Conservation (phyloP, 495 filamentous ascomycete species). For the Diplogelasinospora grovesii region DNA sequence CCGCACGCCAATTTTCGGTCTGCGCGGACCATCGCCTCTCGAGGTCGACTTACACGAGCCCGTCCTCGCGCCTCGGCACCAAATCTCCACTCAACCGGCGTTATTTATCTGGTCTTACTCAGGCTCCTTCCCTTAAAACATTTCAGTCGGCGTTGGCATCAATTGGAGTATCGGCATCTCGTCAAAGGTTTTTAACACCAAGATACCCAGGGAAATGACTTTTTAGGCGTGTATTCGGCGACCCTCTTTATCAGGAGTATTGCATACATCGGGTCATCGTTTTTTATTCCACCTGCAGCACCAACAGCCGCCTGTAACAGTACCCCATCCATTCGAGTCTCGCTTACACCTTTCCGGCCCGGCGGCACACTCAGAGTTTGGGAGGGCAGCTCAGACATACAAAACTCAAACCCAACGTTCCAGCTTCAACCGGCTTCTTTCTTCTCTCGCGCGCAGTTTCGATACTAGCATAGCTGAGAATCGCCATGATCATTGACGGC, state of each 20-base stretch:
- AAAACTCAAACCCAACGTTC: not conserved
- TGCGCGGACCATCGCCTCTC: slow-evolving; percentile 1
- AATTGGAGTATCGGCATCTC: slow-evolving; percentile 22
- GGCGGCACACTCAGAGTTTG: too few species aligned
- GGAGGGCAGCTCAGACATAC: too few species aligned
- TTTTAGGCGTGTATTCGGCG: slow-evolving; percentile 19
- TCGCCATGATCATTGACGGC: slow-evolving; percentile 72
- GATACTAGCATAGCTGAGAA: not conserved
- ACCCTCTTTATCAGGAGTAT: slow-evolving; percentile 18
- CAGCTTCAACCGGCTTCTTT: not conserved
- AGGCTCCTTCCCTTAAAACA: slow-evolving; percentile 3
- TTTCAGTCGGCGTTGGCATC: slow-evolving; percentile 13
- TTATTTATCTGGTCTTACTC: slow-evolving; percentile 25
- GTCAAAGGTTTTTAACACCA: slow-evolving; percentile 15
- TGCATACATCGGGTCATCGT: slow-evolving; percentile 4
- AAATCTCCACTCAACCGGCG: slow-evolving; percentile 33
- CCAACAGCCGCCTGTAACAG: slow-evolving; percentile 9
- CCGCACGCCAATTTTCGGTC: not conserved
- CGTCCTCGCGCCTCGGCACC: too few species aligned
- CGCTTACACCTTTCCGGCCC: not conserved
- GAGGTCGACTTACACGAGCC: slow-evolving; percentile 17
- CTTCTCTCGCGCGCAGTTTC: not conserved
- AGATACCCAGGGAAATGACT: slow-evolving; percentile 23
- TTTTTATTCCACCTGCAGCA: slow-evolving; percentile 13
- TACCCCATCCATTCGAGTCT: not conserved